Evolutionary conservation across 192 early-diverging fungal genomes (phyloP), one percentile per base, ranked within the genome.

Genomic region (Coemansia sp.): DNA sequence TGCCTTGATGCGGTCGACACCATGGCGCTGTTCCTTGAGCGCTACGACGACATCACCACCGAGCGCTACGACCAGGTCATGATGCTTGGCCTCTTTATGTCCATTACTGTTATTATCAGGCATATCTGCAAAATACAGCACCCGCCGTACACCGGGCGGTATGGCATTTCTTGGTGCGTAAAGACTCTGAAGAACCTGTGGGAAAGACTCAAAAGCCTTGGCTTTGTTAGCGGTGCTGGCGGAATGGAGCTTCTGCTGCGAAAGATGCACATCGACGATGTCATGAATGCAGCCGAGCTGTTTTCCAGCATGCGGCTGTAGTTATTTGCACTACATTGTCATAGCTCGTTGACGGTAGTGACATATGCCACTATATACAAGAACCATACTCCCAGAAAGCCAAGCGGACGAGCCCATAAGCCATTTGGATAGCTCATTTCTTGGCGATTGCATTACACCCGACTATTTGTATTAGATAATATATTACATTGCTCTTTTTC

Each of bases 11-110:
- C 48, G 26, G 46, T 66, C 6, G 48, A 66, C 26, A 58, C 60
- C 28, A 36, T 59, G 17, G 29, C 50, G 10, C 25, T 29, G 7
- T 55, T 52, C 19, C 38, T 73, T 0, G 63, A 73, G 29, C 25
- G 46, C 9, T 58, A 73, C 42, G 30, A 20, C 1, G 63, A 73
- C 19, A 66, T 73, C 25, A 58, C 70, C 4, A 41, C 49, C 2
- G 70, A 61, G 23, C 28, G 70, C 10, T 58, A 55, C 29, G 70
- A 73, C 58, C 70, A 73, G 28, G 50, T 65, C 2, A 61, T 66
- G 54, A 61, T 57, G 11, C 43, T 73, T 19, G 47, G 62, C 10
- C 49, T 72, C 53, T 51, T 72, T 20, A 53, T 54, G 0, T 50
- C 58, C 4, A 60, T 72, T 30, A 72, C 62, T 0, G 62, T 72